These are phyloP conservation scores for Phytopythium vexans DNA, from an alignment of 352 stramenopile species.

Conservation along the genomic window DNA sequence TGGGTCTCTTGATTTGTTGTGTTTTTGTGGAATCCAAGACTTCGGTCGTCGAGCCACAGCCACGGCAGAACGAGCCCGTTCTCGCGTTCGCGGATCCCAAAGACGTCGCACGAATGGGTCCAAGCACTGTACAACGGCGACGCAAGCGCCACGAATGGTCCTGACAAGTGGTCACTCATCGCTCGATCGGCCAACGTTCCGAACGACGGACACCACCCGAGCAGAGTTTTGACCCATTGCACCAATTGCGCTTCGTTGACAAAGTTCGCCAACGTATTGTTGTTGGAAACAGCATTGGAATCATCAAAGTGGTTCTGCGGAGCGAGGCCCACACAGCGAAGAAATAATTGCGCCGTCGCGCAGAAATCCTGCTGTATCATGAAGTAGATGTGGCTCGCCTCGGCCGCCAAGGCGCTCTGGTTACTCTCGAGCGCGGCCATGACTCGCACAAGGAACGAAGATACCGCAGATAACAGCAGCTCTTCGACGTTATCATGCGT, in stretches of 20 bases:
- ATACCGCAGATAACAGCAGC: slow-evolving; percentile 12
- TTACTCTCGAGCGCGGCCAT: slow-evolving; percentile 8
- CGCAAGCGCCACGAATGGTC: slow-evolving; percentile 23
- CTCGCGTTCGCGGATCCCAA: slow-evolving; percentile 19
- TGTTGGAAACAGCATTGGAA: background rate
- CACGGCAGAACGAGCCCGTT: slow-evolving; percentile 22
- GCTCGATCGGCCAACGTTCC: slow-evolving; percentile 23
- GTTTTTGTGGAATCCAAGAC: background rate
- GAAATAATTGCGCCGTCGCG: slow-evolving; percentile 9
- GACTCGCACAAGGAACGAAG: slow-evolving; percentile 27
- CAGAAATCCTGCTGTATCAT: slow-evolving; percentile 76
- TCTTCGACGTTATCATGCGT: slow-evolving; percentile 1
- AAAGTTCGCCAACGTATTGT: background rate
- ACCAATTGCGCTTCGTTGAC: background rate
- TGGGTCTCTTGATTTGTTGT: background rate
- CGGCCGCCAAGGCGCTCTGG: background rate
- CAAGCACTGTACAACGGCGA: slow-evolving; percentile 28
- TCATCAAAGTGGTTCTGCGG: slow-evolving; percentile 2
- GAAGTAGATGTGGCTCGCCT: slow-evolving; percentile 27
- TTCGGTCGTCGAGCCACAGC: slow-evolving; percentile 45
- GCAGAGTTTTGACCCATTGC: slow-evolving; percentile 15
- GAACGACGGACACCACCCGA: slow-evolving; percentile 45
- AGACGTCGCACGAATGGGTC: slow-evolving; percentile 45
- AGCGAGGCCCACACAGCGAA: background rate
- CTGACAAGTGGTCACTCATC: slow-evolving; percentile 20